A percentile compares a stretch with the other conserved stretches of the same genome.
These are phyloP conservation scores for Ustilago tritici DNA, from an alignment of 1,284 basidiomycete species.

Conservation along the genomic window DNA sequence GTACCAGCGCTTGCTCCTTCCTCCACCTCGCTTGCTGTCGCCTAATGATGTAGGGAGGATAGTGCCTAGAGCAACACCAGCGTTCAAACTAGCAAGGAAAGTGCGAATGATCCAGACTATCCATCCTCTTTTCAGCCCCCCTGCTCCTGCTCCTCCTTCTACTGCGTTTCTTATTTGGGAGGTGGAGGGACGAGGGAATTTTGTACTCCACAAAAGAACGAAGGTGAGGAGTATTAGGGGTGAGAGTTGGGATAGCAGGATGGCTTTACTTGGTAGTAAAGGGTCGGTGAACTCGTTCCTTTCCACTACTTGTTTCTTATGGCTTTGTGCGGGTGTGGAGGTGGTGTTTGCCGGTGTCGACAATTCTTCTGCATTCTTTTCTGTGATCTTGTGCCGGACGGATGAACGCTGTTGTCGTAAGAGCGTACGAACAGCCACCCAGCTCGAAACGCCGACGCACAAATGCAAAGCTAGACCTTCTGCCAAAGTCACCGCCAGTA, in stretches of 20 bases:
- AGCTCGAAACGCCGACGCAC: slow-evolving; percentile 4
- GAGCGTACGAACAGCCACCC: background rate
- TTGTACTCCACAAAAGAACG: slow-evolving; percentile 81
- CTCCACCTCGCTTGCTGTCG: background rate
- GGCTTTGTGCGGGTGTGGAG: background rate
- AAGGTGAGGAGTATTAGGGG: slow-evolving; percentile 86
- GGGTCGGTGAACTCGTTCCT: slow-evolving; percentile 5
- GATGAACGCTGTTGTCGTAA: background rate
- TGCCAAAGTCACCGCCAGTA: slow-evolving; percentile 23
- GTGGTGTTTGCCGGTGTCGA: background rate
- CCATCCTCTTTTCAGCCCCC: background rate
- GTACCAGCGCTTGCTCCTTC: slow-evolving; percentile 9
- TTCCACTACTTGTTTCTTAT: background rate
- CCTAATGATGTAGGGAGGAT: slow-evolving; percentile 7
- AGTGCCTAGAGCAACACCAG: slow-evolving; percentile 31
- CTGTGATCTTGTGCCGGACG: too few relatives aligned
- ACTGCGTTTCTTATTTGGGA: background rate
- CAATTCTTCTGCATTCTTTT: too few relatives aligned
- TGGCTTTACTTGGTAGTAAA: slow-evolving; percentile 78
- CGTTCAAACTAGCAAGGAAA: slow-evolving; percentile 64
- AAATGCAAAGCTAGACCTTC: slow-evolving; percentile 28
- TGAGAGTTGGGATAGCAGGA: slow-evolving; percentile 86
- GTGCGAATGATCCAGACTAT: slow-evolving; percentile 69
- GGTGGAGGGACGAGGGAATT: slow-evolving; percentile 31
- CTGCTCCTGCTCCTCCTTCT: background rate